Base-by-base conservation (phyloP, 768 basidiomycete genomes). In the Mycena belliarum region DNA sequence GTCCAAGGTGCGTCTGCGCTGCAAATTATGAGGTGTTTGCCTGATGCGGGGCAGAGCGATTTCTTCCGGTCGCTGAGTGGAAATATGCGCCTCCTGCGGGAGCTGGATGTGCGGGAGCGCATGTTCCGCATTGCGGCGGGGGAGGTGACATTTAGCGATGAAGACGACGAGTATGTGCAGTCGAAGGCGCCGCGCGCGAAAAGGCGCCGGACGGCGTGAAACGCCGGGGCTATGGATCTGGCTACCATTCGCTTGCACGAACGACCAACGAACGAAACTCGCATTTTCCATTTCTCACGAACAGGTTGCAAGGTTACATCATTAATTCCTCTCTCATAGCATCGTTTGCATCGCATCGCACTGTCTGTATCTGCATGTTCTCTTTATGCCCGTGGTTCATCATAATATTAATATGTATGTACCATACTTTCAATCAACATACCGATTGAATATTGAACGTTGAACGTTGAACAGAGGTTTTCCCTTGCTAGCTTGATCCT, bases 61-160 rank as follows among this genome's bases (percentile, higher is more conserved):
- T 91, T 91, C 64, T 76, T 87, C 64, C 89, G 82, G 67, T 82
- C 83, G 4, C 71, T 91, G 47, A 73, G 79, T 11, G 52, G 71
- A n/a, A 78, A 82, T 57, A 75, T 91, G 45, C 82, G 86, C 18
- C 73, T 78, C 26, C 69, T 91, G 57, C 86, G 88, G 32, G 85
- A 84, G 68, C 64, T 79, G 12, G 87, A 88, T 65, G 72, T 75
- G 47, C 79, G 80, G 46, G 78, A 81, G 60, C 80, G 81, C 23
- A 66, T 70, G 40, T 64, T 69, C 46, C 70, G 69, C 46, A 68
- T 66, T 7, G 62, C 69, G 15, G 68, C 71, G 16, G 78, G 75
- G 21, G 28, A 23, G 7, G 24, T 29, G 11, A 73, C 72, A 55
- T 79, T 74, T 52, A 81, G 81, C 62, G 78, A 79, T 35, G 81